Evolutionary conservation across 164 flowering plant genomes (phyloP).

Genomic region (grape (Vitis vinifera)): DNA sequence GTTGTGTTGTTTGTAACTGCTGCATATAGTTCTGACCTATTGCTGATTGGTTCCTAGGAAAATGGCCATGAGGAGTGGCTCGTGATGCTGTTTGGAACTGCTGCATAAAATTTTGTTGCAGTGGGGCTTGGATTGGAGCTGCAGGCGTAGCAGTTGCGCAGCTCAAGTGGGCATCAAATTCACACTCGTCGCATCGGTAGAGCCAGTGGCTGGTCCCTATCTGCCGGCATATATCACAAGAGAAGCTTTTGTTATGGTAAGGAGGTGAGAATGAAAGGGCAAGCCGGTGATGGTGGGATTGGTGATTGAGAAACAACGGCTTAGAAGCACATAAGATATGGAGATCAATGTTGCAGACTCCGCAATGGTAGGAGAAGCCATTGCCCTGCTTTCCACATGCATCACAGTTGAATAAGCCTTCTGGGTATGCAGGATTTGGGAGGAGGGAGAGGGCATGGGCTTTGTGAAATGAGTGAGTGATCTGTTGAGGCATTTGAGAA

Average conservation of each 20-base stretch:
- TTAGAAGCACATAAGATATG: constrained; percentile 33
- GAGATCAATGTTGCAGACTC: constrained; percentile 29
- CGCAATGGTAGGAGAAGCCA: constrained; percentile 47
- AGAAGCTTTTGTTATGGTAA: constrained; percentile 25
- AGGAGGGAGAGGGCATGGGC: constrained; percentile 32
- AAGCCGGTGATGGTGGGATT: constrained; percentile 33
- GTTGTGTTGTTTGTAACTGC: too few relatives aligned
- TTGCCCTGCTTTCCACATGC: constrained; percentile 37
- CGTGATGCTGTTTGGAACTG: too few relatives aligned
- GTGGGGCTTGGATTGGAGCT: not conserved
- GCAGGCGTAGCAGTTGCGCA: constrained; percentile 20
- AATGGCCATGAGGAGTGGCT: too few relatives aligned
- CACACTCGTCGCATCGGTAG: constrained; percentile 36
- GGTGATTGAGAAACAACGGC: constrained; percentile 29
- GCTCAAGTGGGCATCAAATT: constrained; percentile 40
- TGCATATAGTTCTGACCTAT: too few relatives aligned
- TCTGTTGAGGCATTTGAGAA: constrained; percentile 16
- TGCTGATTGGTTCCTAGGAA: too few relatives aligned
- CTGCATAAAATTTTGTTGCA: too few relatives aligned
- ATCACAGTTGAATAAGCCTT: constrained; percentile 39
- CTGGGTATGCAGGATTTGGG: constrained; percentile 33
- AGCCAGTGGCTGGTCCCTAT: constrained; percentile 35
- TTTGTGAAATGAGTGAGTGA: constrained; percentile 32
- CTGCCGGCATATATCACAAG: constrained; percentile 33
- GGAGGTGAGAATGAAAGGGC: constrained; percentile 27